Evolutionary conservation across 495 filamentous ascomycete species (phyloP), one percentile per base, ranked within the genome.

Genomic region (Aspergillus hancockii): DNA sequence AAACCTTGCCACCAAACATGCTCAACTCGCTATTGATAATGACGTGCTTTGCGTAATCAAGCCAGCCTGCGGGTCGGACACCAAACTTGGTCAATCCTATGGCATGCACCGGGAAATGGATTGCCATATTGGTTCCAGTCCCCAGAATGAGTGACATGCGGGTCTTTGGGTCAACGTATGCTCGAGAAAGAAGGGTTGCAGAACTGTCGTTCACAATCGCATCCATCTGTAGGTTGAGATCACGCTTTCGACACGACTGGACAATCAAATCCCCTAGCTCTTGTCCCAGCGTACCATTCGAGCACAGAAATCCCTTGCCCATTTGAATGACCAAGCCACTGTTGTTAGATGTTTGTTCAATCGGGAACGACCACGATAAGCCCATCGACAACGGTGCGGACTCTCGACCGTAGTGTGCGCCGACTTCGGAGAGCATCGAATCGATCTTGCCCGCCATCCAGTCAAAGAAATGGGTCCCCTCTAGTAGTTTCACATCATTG

Each of bases 11-110:
- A 5, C 92, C 92, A 34, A 87, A 89, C 75, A 96, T 95, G 65
- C 88, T 90, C 85, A 91, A 86, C 69, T 97, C 92, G 7, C 88
- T 96, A 71, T 97, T 96, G 62, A 95, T 81, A 4, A 93, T 86
- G 31, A 95, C 88, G 60, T 87, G 71, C 49, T 75, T 77, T 21
- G 69, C 77, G 41, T 85, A 75, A 13, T 80, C 79, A 38, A 75
- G 83, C 71, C 73, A 77, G 13, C 70, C 71, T 14, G 69, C 63
- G 0, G 72, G 71, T 32, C 81, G 65, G 0, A 61, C 57, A 8
- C 75, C 75, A 50, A 83, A 80, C 62, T 95, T 95, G 65, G 75
- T 78, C 9, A 77, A 71, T 51, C 87, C 83, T 30, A 96, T 81
- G 53, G 81, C 84, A 47, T 77, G 79, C 8, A 90, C 75, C 52